Evolutionary conservation across 2,329 filamentous ascomycete species (phyloP).

Genomic region (Pseudocercospora pini-densiflorae): DNA sequence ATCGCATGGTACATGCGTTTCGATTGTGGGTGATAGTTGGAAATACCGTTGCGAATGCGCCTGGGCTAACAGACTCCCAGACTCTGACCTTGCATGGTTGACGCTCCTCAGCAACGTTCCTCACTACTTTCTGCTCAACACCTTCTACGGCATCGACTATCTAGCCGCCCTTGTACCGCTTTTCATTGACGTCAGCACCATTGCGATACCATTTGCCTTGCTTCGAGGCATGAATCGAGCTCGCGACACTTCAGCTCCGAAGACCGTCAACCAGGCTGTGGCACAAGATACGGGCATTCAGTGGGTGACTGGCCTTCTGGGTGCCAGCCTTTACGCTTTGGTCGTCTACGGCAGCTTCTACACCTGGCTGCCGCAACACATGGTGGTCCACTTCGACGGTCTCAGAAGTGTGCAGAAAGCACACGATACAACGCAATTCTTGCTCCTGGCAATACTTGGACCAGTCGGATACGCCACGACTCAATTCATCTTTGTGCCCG

Average conservation of each 20-base stretch:
- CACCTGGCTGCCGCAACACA: constrained; percentile 70
- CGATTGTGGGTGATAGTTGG: constrained; percentile 61
- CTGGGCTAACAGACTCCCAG: constrained; percentile 29
- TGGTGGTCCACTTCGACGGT: constrained; percentile 76
- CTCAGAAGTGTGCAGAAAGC: constrained; percentile 71
- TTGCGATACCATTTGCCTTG: constrained; percentile 74
- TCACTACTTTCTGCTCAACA: constrained; percentile 72
- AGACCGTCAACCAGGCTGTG: constrained; percentile 51
- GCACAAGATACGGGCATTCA: constrained; percentile 66
- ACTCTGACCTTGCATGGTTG: constrained; percentile 50
- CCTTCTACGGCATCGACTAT: constrained; percentile 75
- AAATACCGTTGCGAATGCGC: neutral
- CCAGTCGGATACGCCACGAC: constrained; percentile 74
- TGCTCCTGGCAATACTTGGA: constrained; percentile 59
- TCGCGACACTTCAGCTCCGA: constrained; percentile 58
- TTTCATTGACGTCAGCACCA: constrained; percentile 69
- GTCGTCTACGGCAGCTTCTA: constrained; percentile 70
- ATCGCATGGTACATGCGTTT: constrained; percentile 75
- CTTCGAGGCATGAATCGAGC: constrained; percentile 69
- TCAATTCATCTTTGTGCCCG: constrained; percentile 77
- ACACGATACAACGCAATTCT: constrained; percentile 62
- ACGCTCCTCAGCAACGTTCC: constrained; percentile 74
- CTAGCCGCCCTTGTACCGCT: constrained; percentile 66
- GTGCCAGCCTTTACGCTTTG: constrained; percentile 75
- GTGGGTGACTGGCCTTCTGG: constrained; percentile 68